Percentiles rank a stretch among this genome's conserved stretches.
Conservation (phyloP, 2,329 filamentous ascomycete species). For the Sarocladium kiliense region DNA sequence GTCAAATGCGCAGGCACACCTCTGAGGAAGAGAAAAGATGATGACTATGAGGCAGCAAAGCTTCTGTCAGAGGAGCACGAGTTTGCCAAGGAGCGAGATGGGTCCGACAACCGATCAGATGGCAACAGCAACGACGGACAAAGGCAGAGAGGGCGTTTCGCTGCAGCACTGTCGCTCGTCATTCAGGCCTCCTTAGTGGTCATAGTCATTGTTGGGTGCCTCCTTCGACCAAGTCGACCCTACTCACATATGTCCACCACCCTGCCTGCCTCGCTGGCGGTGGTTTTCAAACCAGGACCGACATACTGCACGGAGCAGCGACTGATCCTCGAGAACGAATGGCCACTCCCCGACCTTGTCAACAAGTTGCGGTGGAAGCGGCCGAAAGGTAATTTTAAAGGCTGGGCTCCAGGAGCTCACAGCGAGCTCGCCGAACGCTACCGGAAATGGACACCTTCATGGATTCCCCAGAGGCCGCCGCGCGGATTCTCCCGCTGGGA, state of each 20-base stretch:
- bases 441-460: slow-evolving; percentile 19
- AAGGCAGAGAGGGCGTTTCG: background rate
- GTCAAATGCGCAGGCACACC: background rate
- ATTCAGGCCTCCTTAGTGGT: slow-evolving; percentile 14
- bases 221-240: slow-evolving; percentile 23
- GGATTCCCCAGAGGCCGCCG: slow-evolving; percentile 22
- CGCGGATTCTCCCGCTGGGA: slow-evolving; percentile 25
- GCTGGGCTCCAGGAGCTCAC: slow-evolving; percentile 24
- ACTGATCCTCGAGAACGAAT: slow-evolving; percentile 18
- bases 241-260: slow-evolving; percentile 27
- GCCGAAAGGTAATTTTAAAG: slow-evolving; percentile 24
- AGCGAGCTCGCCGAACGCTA: slow-evolving; percentile 21
- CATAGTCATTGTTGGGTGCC: slow-evolving; percentile 17
- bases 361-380: slow-evolving; percentile 19
- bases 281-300: slow-evolving; percentile 20
- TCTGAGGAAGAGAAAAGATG: background rate
- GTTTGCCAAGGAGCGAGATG: background rate
- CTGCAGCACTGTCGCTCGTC: background rate
- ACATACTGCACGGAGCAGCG: slow-evolving; percentile 21
- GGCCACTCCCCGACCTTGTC: slow-evolving; percentile 25
- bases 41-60: background rate
- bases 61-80: background rate
- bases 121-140: background rate
- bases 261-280: slow-evolving; percentile 24
- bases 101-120: background rate